These are phyloP conservation scores for Paecilomyces fulvus DNA, from an alignment of 2,329 filamentous ascomycete species.

Conservation along the genomic window DNA sequence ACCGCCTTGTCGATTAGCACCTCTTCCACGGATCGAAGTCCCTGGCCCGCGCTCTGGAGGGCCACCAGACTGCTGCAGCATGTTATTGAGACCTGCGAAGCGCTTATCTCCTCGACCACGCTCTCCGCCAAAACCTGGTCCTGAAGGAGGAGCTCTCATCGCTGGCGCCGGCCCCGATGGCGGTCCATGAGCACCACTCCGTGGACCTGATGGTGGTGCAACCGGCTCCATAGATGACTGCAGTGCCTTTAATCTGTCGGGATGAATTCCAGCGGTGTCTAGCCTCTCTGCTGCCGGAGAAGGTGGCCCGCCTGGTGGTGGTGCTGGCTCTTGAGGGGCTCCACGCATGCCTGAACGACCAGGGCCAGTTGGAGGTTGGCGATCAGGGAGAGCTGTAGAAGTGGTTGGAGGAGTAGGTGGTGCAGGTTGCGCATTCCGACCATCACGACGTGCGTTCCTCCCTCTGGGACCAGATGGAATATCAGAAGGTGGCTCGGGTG, in stretches of 20 bases:
- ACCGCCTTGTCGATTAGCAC: slow-evolving; percentile 26
- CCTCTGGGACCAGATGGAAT: slow-evolving; percentile 48
- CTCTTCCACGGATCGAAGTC: slow-evolving; percentile 32
- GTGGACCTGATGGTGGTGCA: slow-evolving; percentile 33
- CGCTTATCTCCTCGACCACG: slow-evolving; percentile 38
- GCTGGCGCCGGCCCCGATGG: slow-evolving; percentile 27
- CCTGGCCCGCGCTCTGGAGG: slow-evolving; percentile 25
- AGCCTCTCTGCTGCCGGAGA: slow-evolving; percentile 23
- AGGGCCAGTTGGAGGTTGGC: slow-evolving; percentile 38
- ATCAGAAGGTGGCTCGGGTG: slow-evolving; percentile 30
- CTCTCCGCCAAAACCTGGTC: slow-evolving; percentile 27
- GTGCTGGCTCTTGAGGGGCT: slow-evolving; percentile 22
- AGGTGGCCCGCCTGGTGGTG: slow-evolving; percentile 17
- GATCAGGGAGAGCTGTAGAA: slow-evolving; percentile 22
- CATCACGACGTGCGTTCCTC: slow-evolving; percentile 27
- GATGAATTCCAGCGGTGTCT: slow-evolving; percentile 43
- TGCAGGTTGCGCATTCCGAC: slow-evolving; percentile 27
- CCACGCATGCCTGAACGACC: slow-evolving; percentile 21
- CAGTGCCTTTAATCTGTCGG: slow-evolving; percentile 43
- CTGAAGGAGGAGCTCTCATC: slow-evolving; percentile 28
- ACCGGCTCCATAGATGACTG: slow-evolving; percentile 19
- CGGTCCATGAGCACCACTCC: slow-evolving; percentile 24
- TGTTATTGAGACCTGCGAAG: slow-evolving; percentile 38
- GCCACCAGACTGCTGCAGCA: slow-evolving; percentile 37
- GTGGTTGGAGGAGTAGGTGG: slow-evolving; percentile 12